Evolutionary conservation across 2,329 filamentous ascomycete species (phyloP).

Genomic region (Pezicula carpinea): DNA sequence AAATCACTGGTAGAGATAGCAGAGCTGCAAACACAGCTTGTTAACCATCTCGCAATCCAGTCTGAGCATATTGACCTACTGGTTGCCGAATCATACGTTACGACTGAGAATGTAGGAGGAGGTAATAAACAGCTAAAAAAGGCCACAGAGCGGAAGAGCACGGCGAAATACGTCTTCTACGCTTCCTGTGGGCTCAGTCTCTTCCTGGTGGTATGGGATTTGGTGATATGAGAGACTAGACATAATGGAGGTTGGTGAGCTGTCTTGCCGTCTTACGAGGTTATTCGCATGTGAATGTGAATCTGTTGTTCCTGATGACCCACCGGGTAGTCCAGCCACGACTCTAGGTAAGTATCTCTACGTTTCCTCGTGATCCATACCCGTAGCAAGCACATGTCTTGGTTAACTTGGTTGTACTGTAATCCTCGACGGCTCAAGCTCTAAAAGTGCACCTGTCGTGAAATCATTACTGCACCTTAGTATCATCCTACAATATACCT

Average conservation of each 20-base stretch:
- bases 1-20: constrained; percentile 89
- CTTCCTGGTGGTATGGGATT: constrained; percentile 73
- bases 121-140: constrained; percentile 91
- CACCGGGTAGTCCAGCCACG: neutral
- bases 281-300: neutral
- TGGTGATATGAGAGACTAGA: constrained; percentile 46
- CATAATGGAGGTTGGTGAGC: neutral
- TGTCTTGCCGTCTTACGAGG: neutral
- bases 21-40: constrained; percentile 84
- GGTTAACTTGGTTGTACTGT: neutral
- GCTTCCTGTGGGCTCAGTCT: constrained; percentile 71
- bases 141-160: constrained; percentile 67
- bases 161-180: constrained; percentile 75
- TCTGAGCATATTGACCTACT: constrained; percentile 86
- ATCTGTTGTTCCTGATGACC: neutral
- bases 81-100: constrained; percentile 75
- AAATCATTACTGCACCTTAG: neutral
- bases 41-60: constrained; percentile 79
- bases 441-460: neutral
- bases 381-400: neutral
- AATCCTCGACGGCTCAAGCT: too few species aligned
- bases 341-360: too few species aligned
- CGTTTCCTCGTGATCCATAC: neutral
- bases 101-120: constrained; percentile 78
- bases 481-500: neutral